A percentile compares a stretch with the other conserved stretches of the same genome.
These are phyloP conservation scores for Pythium diclinum DNA, from an alignment of 352 stramenopile genomes.

Conservation along the genomic window DNA sequence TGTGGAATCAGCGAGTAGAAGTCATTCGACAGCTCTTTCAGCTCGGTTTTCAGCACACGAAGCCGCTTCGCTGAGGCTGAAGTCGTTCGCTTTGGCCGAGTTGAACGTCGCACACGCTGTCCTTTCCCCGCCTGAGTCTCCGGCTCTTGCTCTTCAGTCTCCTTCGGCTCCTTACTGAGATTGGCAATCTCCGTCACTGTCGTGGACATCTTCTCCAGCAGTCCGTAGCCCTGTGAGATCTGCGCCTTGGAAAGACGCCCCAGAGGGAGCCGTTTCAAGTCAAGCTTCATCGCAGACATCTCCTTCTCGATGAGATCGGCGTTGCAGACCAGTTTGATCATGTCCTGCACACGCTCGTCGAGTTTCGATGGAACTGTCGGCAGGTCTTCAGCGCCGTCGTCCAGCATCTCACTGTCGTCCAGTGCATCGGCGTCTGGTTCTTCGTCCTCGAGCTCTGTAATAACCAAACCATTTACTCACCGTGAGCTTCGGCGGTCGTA, in stretches of 20 bases:
- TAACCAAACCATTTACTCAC: too few species aligned
- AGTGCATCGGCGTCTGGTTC: conserved; percentile 8
- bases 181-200: conserved; percentile 39
- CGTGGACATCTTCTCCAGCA: conserved; percentile 48
- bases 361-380: conserved; percentile 17
- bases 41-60: conserved; percentile 25
- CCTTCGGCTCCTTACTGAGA: conserved; percentile 22
- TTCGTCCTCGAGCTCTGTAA: conserved; percentile 25
- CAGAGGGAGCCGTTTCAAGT: conserved; percentile 33
- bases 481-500: too few species aligned
- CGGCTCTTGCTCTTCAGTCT: background rate
- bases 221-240: conserved; percentile 56
- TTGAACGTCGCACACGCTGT: conserved; percentile 10
- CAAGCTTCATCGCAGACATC: conserved; percentile 34
- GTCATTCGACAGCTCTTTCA: conserved; percentile 57
- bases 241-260: conserved; percentile 49
- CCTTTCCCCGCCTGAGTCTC: background rate
- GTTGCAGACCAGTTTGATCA: conserved; percentile 33
- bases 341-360: conserved; percentile 22
- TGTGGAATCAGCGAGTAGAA: conserved; percentile 77
- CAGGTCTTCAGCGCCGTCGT: background rate
- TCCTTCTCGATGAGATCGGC: conserved; percentile 34
- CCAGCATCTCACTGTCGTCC: conserved; percentile 13
- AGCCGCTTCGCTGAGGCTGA: conserved; percentile 15
- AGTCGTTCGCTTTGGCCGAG: conserved; percentile 28